Evolutionary conservation across 768 basidiomycete genomes (phyloP).

Genomic region (Suillus sp.): DNA sequence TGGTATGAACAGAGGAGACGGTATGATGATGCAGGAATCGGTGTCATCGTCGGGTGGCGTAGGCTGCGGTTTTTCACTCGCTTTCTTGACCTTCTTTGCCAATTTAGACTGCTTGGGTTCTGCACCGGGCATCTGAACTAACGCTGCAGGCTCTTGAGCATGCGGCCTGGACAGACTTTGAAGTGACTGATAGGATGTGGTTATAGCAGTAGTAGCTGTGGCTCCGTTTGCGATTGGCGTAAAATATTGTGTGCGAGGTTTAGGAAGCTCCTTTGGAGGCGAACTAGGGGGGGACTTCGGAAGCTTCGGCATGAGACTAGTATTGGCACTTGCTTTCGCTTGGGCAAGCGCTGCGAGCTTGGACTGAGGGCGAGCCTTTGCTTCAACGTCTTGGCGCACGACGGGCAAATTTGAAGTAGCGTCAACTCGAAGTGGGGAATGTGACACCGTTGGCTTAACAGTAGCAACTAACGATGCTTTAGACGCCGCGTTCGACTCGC

Average conservation of each 20-base stretch:
- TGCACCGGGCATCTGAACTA: constrained; percentile 34
- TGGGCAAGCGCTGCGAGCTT: constrained; percentile 78
- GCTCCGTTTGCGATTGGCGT: constrained; percentile 81
- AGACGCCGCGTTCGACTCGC: constrained; percentile 19
- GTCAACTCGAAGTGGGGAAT: constrained; percentile 25
- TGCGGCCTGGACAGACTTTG: constrained; percentile 52
- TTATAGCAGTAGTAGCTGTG: constrained; percentile 83
- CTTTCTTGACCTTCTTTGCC: constrained; percentile 70
- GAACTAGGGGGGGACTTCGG: constrained; percentile 25
- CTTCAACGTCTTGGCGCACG: constrained; percentile 20
- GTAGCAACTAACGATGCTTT: constrained; percentile 28
- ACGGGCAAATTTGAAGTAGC: constrained; percentile 19
- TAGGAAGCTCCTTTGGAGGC: constrained; percentile 41
- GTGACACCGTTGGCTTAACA: constrained; percentile 21
- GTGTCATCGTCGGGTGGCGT: constrained; percentile 42
- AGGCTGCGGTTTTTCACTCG: constrained; percentile 45
- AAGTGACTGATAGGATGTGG: constrained; percentile 76
- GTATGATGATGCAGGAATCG: constrained; percentile 30
- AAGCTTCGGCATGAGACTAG: constrained; percentile 25
- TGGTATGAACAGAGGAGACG: constrained; percentile 61
- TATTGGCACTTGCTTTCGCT: constrained; percentile 40
- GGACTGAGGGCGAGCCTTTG: constrained; percentile 52
- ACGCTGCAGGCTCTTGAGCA: constrained; percentile 23
- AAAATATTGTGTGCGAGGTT: constrained; percentile 64
- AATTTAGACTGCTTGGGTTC: constrained; percentile 67